Evolutionary conservation across 768 basidiomycete genomes (phyloP).

Genomic region (Pisolithus sp.): DNA sequence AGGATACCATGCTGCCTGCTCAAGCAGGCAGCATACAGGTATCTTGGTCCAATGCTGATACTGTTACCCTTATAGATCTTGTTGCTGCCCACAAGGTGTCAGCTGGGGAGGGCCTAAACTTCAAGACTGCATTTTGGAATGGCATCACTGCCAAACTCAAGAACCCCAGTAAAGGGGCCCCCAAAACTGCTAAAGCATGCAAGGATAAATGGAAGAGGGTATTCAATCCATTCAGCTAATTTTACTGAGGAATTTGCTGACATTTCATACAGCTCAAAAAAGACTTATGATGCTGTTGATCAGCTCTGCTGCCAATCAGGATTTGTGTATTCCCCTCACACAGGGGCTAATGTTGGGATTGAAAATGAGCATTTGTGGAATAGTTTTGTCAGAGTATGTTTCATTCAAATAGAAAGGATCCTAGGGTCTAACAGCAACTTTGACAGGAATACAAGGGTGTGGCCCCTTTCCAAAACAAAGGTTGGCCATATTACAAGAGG

Average conservation of each 20-base stretch:
- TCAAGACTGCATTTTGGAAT: not conserved
- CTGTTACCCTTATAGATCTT: not conserved
- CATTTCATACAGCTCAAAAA: too few relatives aligned
- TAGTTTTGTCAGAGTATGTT: not conserved
- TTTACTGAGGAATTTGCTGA: too few relatives aligned
- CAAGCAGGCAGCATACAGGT: not conserved
- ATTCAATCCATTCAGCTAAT: too few relatives aligned
- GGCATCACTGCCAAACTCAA: not conserved
- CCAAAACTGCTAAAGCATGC: not conserved
- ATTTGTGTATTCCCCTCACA: too few relatives aligned
- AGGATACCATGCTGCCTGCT: not conserved
- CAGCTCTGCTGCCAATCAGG: too few relatives aligned
- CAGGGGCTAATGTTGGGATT: too few relatives aligned
- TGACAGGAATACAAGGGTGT: not conserved
- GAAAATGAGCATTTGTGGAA: too few relatives aligned
- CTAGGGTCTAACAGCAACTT: not conserved
- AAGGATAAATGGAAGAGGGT: not conserved
- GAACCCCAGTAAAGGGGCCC: not conserved
- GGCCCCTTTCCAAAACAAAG: not conserved
- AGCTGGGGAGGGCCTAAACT: not conserved
- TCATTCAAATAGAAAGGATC: not conserved
- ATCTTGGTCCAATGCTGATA: not conserved
- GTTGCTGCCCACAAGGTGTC: not conserved
- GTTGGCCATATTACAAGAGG: not conserved
- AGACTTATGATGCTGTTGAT: too few relatives aligned